phyloP scores from a whole-genome alignment of 2,329 filamentous ascomycete species.

The Calonectria henricotiae region DNA sequence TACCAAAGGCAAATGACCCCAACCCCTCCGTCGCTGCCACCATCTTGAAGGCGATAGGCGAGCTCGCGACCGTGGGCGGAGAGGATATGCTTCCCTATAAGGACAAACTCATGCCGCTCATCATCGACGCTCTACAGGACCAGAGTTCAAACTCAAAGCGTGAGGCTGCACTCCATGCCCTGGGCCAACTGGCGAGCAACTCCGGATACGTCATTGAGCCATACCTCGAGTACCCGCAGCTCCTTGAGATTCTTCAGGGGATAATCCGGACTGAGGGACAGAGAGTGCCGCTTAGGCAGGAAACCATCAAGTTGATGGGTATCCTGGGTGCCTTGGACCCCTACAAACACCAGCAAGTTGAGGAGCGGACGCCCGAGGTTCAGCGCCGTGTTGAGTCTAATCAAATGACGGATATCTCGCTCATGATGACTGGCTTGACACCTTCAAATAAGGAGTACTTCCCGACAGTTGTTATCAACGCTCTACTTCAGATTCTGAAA shows the following conservation, averaged over 20 bases:
- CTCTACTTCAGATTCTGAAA: slow-evolving; percentile 91
- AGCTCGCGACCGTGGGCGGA: slow-evolving; percentile 93
- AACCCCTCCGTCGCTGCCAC: slow-evolving; percentile 93
- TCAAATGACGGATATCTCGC: slow-evolving; percentile 89
- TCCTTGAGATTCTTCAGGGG: slow-evolving; percentile 92
- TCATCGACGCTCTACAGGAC: slow-evolving; percentile 94
- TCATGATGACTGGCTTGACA: slow-evolving; percentile 98
- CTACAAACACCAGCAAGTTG: slow-evolving; percentile 93
- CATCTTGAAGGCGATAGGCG: slow-evolving; percentile 94
- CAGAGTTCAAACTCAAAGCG: slow-evolving; percentile 92
- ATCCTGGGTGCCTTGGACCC: slow-evolving; percentile 96
- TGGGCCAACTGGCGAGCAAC: slow-evolving; percentile 95
- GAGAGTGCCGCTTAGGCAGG: slow-evolving; percentile 86
- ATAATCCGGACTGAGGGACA: slow-evolving; percentile 94
- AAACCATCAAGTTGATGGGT: slow-evolving; percentile 97
- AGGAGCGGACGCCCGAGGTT: slow-evolving; percentile 88
- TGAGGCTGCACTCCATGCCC: slow-evolving; percentile 89
- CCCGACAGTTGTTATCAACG: slow-evolving; percentile 97
- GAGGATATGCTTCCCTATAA: slow-evolving; percentile 96
- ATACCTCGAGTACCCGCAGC: slow-evolving; percentile 93
- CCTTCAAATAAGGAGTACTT: slow-evolving; percentile 99
- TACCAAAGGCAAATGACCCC: slow-evolving; percentile 90
- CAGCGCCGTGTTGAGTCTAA: slow-evolving; percentile 77
- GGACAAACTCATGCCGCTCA: slow-evolving; percentile 92
- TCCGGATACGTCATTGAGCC: slow-evolving; percentile 98